Evolutionary conservation across 2,329 filamentous ascomycete genomes (phyloP), one percentile per base, ranked within the genome.

Genomic region (Davidsoniella eucalypti): DNA sequence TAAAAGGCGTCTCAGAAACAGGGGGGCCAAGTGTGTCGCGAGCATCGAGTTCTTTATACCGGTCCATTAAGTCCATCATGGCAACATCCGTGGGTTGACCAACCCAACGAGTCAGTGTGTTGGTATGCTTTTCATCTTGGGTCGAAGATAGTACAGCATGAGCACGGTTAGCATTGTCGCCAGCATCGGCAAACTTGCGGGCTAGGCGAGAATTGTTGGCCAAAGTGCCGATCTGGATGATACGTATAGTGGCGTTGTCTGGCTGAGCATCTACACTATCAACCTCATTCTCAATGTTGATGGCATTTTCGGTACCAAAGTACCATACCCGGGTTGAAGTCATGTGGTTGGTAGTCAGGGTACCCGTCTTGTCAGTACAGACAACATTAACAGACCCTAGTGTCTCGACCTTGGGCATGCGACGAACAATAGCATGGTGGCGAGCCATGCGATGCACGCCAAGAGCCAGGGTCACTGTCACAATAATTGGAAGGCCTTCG

Each of bases 301-400:
- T 59, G 7, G 71, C 65, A 2, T 65, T 65, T 16, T 68, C 64
- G 16, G 76, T 74, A 56, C 87, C 86, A 63, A 94, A 94, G 62
- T 90, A 85, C 92, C 92, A 98, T 70, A 98, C 80, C 61, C 92
- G 94, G 14, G 87, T 88, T 0, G 87, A 87, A 1, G 92, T 94
- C 92, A 98, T 96, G 62, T 98, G 92, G 61, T 96, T 98, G 61
- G 88, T 87, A 0, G 92, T 98, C 54, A 98, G 69, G 1, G 92
- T 98, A 29, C 90, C 87, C 41, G 92, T 98, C 68, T 98, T 98
- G 70, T 98, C 92, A 57, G 87, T 95, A 68, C 93, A 98, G 5
- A 98, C 87, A n/a, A 98, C 88, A 59, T 96, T 98, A 53, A 98
- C 92, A n/a, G 88, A 95, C 7, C 93, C 93, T 4, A 98, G 69